Percentiles rank a stretch among this genome's conserved stretches.
Evolutionary conservation across 768 basidiomycete genomes (phyloP).

Genomic region (Suillus ampliporus): DNA sequence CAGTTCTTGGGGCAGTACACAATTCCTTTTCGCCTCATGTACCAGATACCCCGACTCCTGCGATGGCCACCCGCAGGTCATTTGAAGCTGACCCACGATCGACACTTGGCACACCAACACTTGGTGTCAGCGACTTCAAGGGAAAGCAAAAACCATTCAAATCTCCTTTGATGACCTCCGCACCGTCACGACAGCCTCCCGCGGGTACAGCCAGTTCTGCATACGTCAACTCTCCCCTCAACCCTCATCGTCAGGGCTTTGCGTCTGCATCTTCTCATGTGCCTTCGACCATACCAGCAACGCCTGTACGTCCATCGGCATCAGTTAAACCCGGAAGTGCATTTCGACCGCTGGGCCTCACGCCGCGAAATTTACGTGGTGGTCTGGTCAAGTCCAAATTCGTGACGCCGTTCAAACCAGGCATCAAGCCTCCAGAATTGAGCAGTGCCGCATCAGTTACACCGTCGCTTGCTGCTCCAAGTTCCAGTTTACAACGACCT

Average conservation of each 20-base stretch:
- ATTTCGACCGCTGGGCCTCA: conserved; percentile 31
- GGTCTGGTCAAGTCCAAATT: conserved; percentile 49
- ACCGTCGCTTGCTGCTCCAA: conserved; percentile 9
- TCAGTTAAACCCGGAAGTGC: conserved; percentile 18
- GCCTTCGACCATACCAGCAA: conserved; percentile 23
- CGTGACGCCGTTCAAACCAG: conserved; percentile 66
- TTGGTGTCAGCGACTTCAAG: conserved; percentile 12
- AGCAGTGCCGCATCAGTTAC: neutral
- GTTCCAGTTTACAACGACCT: conserved; percentile 15
- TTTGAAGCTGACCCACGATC: conserved; percentile 26
- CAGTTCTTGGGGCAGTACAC: conserved; percentile 44
- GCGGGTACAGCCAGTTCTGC: conserved; percentile 37
- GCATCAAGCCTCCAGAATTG: conserved; percentile 49
- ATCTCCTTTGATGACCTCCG: conserved; percentile 45
- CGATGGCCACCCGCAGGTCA: conserved; percentile 28
- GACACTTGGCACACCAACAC: conserved; percentile 19
- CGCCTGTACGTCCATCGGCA: conserved; percentile 43
- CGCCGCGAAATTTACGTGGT: conserved; percentile 25
- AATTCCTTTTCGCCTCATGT: conserved; percentile 35
- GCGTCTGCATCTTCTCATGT: conserved; percentile 15
- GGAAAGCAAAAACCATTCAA: conserved; percentile 47
- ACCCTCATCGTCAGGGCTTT: conserved; percentile 12
- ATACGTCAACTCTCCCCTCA: conserved; percentile 30
- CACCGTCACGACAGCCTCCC: conserved; percentile 12
- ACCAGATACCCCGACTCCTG: conserved; percentile 49